Percentiles rank a stretch among this genome's conserved stretches.
phyloP scores from a whole-genome alignment of 192 early-diverging fungal species.

The Funneliformis mosseae region DNA sequence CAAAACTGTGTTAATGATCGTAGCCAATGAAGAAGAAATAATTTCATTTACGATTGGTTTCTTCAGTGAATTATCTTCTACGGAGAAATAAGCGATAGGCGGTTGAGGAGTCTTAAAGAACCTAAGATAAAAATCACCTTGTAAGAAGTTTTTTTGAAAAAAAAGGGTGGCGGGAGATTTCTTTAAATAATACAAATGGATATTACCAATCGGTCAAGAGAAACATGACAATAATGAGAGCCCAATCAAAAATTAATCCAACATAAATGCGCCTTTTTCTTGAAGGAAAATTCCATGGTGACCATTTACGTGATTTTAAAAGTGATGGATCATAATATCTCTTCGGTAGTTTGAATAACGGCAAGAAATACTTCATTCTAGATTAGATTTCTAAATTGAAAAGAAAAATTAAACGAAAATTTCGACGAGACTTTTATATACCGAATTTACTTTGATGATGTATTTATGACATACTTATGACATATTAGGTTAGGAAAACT shows the following conservation, averaged over 20 bases:
- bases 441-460: too few species aligned
- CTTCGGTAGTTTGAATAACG: slow-evolving; percentile 16
- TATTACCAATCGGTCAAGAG: slow-evolving; percentile 25
- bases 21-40: slow-evolving; percentile 19
- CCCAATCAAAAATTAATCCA: slow-evolving; percentile 28
- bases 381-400: not conserved
- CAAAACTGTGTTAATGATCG: slow-evolving; percentile 5
- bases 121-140: not conserved
- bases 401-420: too few species aligned
- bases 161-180: too few species aligned
- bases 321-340: slow-evolving; percentile 3
- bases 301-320: not conserved
- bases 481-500: too few species aligned
- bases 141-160: too few species aligned
- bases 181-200: too few species aligned
- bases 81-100: slow-evolving; percentile 29
- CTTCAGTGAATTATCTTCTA: slow-evolving; percentile 7
- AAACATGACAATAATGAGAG: slow-evolving; percentile 16
- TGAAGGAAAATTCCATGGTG: slow-evolving; percentile 19
- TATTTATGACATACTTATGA: too few species aligned
- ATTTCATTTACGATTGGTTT: slow-evolving; percentile 14
- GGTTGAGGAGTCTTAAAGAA: slow-evolving; percentile 24
- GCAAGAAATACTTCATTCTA: not conserved
- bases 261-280: not conserved
- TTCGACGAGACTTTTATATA: too few species aligned